Percentiles rank a stretch among this genome's conserved stretches.
phyloP scores from a whole-genome alignment of 192 early-diverging fungal genomes.

The Coemansia aciculifera region DNA sequence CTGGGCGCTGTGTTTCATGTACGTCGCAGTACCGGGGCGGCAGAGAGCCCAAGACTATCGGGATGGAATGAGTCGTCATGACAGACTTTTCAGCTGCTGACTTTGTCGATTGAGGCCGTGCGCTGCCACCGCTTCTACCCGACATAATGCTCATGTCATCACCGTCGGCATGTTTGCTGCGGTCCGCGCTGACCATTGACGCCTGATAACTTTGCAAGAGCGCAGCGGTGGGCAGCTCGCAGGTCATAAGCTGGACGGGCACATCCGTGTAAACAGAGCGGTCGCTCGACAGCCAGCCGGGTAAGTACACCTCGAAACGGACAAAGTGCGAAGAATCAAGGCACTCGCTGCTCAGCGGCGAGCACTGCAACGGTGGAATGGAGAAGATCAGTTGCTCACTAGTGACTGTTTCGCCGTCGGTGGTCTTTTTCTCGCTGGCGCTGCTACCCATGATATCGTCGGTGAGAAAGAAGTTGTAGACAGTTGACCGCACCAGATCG shows the following conservation, averaged over 20 bases:
- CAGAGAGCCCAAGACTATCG: slow-evolving; percentile 23
- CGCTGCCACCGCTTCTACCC: slow-evolving; percentile 23
- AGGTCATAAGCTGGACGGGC: slow-evolving; percentile 49
- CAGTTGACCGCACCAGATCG: slow-evolving; percentile 41
- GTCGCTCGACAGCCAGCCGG: slow-evolving; percentile 47
- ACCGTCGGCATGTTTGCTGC: slow-evolving; percentile 13
- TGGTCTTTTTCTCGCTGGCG: slow-evolving; percentile 21
- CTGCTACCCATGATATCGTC: slow-evolving; percentile 26
- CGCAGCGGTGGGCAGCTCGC: slow-evolving; percentile 9
- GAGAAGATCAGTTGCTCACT: slow-evolving; percentile 26
- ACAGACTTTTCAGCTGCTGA: slow-evolving; percentile 6
- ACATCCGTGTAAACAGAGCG: slow-evolving; percentile 41
- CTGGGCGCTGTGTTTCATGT: slow-evolving; percentile 29
- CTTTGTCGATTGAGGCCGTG: slow-evolving; percentile 13
- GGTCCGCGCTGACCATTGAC: slow-evolving; percentile 22
- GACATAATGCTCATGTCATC: slow-evolving; percentile 28
- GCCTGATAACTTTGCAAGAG: slow-evolving; percentile 6
- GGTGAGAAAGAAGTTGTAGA: slow-evolving; percentile 52
- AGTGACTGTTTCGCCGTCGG: slow-evolving; percentile 18
- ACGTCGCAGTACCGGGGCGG: slow-evolving; percentile 49
- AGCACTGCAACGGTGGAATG: slow-evolving; percentile 26
- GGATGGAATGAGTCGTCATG: not conserved
- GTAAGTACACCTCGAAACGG: slow-evolving; percentile 44
- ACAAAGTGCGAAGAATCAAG: slow-evolving; percentile 46
- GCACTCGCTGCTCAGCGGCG: slow-evolving; percentile 38